Percentiles rank a stretch among this genome's conserved stretches.
These are phyloP conservation scores for Pholiota molesta DNA, from an alignment of 768 basidiomycete species.

Conservation along the genomic window DNA sequence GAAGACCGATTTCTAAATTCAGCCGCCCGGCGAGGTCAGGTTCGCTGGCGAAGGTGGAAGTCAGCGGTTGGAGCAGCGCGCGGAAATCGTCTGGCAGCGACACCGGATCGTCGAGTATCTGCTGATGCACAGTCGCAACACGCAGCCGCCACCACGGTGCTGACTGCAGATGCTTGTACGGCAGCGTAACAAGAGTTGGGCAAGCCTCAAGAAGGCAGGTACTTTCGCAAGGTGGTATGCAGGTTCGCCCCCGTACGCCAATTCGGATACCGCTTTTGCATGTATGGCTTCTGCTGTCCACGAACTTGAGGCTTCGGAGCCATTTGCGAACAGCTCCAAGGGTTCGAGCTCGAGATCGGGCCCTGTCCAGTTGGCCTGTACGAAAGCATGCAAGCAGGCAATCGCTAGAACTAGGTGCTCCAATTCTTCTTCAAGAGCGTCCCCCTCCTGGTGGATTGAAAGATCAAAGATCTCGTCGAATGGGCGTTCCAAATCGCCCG, in stretches of 20 bases:
- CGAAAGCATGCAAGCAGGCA: constrained; percentile 85
- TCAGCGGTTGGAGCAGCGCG: constrained; percentile 44
- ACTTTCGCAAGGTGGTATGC: constrained; percentile 86
- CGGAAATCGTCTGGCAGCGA: constrained; percentile 49
- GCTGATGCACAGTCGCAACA: constrained; percentile 69
- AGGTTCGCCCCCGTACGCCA: constrained; percentile 90
- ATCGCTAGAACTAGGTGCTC: constrained; percentile 67
- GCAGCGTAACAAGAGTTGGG: constrained; percentile 73
- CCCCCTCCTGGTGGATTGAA: constrained; percentile 20
- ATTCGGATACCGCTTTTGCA: constrained; percentile 66
- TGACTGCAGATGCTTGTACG: constrained; percentile 52
- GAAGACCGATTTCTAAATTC: constrained; percentile 74
- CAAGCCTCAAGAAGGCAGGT: constrained; percentile 73
- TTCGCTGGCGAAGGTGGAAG: constrained; percentile 43
- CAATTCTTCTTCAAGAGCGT: constrained; percentile 52
- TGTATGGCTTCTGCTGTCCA: constrained; percentile 58
- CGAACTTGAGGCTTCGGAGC: constrained; percentile 27
- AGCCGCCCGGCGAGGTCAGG: constrained; percentile 71
- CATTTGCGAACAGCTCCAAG: constrained; percentile 38
- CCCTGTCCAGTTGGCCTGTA: constrained; percentile 97
- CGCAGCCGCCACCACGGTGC: constrained; percentile 87
- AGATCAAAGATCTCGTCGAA: constrained; percentile 42
- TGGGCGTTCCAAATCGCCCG: constrained; percentile 30
- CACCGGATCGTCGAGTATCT: constrained; percentile 84
- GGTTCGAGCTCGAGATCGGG: constrained; percentile 73